Evolutionary conservation across 2,329 filamentous ascomycete species (phyloP).

Genomic region (Monosporascus ibericus): DNA sequence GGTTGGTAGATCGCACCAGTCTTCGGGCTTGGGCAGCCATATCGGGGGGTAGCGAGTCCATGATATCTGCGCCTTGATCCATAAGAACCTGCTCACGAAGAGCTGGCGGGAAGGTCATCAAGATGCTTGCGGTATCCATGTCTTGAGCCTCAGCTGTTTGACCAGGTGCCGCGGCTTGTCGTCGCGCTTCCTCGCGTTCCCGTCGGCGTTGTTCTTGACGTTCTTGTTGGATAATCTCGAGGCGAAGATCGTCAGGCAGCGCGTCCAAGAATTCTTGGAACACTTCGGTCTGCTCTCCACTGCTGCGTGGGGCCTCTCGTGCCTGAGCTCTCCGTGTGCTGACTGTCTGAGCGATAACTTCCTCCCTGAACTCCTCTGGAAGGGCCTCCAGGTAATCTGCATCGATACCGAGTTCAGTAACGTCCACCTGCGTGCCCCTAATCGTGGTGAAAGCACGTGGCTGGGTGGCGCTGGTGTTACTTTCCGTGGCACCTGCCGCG

Average conservation of each 20-base stretch:
- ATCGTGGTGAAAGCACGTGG: slow-evolving; percentile 76
- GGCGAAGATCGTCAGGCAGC: slow-evolving; percentile 80
- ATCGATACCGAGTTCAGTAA: slow-evolving; percentile 91
- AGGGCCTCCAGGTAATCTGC: slow-evolving; percentile 91
- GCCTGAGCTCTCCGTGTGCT: slow-evolving; percentile 77
- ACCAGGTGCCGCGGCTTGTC: slow-evolving; percentile 53
- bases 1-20: slow-evolving; percentile 40
- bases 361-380: slow-evolving; percentile 93
- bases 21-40: slow-evolving; percentile 81
- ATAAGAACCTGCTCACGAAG: slow-evolving; percentile 82
- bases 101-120: slow-evolving; percentile 80
- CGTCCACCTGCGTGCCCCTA: slow-evolving; percentile 80
- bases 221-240: slow-evolving; percentile 88
- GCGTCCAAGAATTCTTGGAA: slow-evolving; percentile 93
- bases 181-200: slow-evolving; percentile 74
- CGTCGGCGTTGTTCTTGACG: slow-evolving; percentile 80
- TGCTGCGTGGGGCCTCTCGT: slow-evolving; percentile 56
- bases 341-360: slow-evolving; percentile 88
- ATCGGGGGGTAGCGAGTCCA: slow-evolving; percentile 78
- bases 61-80: slow-evolving; percentile 84
- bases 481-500: slow-evolving; percentile 25
- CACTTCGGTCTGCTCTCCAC: slow-evolving; percentile 75
- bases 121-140: slow-evolving; percentile 88
- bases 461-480: slow-evolving; percentile 39
- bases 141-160: slow-evolving; percentile 51